These are phyloP conservation scores for Zygosaccharomyces pseudorouxii DNA, from an alignment of 805 yeast species.

Conservation along the genomic window DNA sequence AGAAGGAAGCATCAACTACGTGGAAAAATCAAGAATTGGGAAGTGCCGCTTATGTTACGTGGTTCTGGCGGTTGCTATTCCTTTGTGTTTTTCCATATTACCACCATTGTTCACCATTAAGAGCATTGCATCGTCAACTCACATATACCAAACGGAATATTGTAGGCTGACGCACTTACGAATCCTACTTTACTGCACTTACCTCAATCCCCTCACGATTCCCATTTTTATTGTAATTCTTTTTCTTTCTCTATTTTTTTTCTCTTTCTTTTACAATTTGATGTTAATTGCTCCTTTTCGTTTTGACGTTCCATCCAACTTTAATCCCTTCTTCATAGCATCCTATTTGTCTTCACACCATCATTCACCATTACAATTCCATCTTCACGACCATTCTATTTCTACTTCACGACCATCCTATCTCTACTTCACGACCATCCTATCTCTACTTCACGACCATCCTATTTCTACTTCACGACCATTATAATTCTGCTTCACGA, in stretches of 20 bases:
- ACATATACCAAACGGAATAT: background rate
- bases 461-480: too few species aligned
- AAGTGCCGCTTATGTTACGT: background rate
- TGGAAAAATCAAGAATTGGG: background rate
- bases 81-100: background rate
- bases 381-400: background rate
- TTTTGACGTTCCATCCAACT: conserved; percentile 2
- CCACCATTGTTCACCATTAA: background rate
- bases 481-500: background rate
- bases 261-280: background rate
- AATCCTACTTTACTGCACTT: background rate
- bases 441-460: background rate
- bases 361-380: background rate
- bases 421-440: background rate
- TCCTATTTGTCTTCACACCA: conserved; percentile 1
- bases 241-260: background rate
- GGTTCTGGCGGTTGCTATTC: background rate
- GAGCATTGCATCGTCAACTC: conserved; percentile 4
- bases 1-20: background rate
- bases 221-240: background rate
- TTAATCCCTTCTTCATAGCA: background rate
- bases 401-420: background rate
- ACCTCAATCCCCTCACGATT: background rate
- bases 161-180: conserved; percentile 1
- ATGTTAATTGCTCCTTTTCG: conserved; percentile 1